Evolutionary conservation across 441 rosid genomes (phyloP), one percentile per base, ranked within the genome.

Genomic region (Gossypium gossypioides): DNA sequence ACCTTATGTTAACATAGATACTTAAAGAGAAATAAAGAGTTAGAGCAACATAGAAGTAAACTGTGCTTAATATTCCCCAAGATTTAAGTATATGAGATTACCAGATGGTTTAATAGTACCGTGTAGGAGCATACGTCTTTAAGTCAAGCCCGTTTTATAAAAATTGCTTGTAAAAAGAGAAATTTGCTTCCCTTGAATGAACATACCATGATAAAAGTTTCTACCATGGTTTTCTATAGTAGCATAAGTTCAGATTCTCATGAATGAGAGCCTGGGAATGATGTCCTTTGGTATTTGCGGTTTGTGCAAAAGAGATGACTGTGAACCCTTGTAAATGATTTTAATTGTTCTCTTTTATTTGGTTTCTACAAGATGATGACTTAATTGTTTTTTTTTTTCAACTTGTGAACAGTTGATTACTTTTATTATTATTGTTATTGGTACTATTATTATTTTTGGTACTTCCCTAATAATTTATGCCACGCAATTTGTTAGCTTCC

Each of bases 401-500:
- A 44, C 56, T 0, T 42, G 1, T 44, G 18, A 65, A 12, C 18
- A 27, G 64, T 40, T 63, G 51, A 48, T 40, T 63, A 40, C 29
- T 34, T 34, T 40, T 27, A 13, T n/a, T 63, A 21, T 56, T 50
- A 51, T 56, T 22, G 12, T 40, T 40, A 40, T 40, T 8, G 44
- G 12, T 40, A 7, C 24, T 19, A 0, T 12, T 64, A 12, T 65
- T 44, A 58, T 46, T 44, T 6, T 3, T 65, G 68, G 46, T 62
- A 59, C 32, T 34, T 40, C 16, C 24, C 72, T 60, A 13, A 21
- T 59, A 55, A n/a, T 40, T 52, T 40, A 18, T 24, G 29, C 25
- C 51, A 44, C 22, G 68, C 65, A 54, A 72, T 67, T 24, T 61
- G 15, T 46, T 65, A 46, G 21, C 40, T 44, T 65, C 56, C 55